Evolutionary conservation across 2,329 filamentous ascomycete species (phyloP).

Genomic region (Penicillium sp.): DNA sequence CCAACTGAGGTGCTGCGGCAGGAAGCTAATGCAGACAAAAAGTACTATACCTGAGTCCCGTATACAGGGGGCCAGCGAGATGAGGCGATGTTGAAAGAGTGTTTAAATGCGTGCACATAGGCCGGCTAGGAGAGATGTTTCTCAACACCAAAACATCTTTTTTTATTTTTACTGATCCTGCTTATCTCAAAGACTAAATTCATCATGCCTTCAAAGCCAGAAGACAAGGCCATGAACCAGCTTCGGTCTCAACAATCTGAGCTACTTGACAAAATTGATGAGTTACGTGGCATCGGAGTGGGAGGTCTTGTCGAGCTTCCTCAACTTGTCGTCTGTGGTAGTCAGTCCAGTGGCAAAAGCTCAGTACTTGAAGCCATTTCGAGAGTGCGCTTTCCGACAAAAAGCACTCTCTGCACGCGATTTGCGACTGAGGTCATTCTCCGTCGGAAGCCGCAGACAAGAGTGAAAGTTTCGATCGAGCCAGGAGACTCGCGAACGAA

Average conservation of each 20-base stretch:
- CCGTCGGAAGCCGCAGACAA: conserved; percentile 41
- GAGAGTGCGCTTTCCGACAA: conserved; percentile 60
- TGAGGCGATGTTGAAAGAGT: background rate
- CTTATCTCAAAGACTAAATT: background rate
- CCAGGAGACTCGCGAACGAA: conserved; percentile 17
- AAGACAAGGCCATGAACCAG: conserved; percentile 6
- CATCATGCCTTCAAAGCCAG: background rate
- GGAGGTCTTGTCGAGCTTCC: conserved; percentile 54
- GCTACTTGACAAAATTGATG: conserved; percentile 58
- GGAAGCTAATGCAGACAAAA: background rate
- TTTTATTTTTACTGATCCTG: background rate
- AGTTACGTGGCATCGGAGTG: conserved; percentile 55
- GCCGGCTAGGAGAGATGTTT: background rate
- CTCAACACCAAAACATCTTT: background rate
- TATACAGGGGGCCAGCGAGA: background rate
- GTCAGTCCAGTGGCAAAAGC: conserved; percentile 64
- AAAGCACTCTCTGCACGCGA: conserved; percentile 56
- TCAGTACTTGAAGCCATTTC: conserved; percentile 60
- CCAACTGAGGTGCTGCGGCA: background rate
- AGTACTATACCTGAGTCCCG: background rate
- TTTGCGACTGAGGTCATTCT: conserved; percentile 65
- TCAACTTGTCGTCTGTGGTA: conserved; percentile 62
- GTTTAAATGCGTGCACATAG: background rate
- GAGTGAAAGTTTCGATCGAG: conserved; percentile 46
- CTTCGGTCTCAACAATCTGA: conserved; percentile 4